A percentile compares a stretch with the other conserved stretches of the same genome.
phyloP scores from a whole-genome alignment of 1,284 basidiomycete genomes.

The Boletus smithii region DNA sequence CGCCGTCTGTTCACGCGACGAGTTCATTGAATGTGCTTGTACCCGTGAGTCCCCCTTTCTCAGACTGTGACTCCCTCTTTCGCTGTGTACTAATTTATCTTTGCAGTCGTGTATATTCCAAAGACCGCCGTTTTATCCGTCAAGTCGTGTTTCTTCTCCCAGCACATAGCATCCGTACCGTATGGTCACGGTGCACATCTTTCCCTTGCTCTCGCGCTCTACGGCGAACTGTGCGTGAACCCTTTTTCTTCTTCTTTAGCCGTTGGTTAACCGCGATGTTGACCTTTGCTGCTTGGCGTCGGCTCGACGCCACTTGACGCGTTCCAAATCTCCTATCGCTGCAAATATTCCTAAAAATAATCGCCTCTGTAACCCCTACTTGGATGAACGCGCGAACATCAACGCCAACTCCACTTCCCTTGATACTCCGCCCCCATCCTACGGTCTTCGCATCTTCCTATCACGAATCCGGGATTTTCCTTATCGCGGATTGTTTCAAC shows the following conservation, averaged over 20 bases:
- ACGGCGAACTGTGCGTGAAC: constrained; percentile 56
- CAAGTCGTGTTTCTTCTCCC: constrained; percentile 49
- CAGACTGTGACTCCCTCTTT: too few relatives aligned
- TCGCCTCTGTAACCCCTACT: constrained; percentile 1
- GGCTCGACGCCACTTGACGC: constrained; percentile 13
- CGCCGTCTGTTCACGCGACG: constrained; percentile 39
- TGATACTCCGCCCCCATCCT: constrained; percentile 15
- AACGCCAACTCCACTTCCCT: constrained; percentile 18
- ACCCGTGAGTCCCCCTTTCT: constrained; percentile 37
- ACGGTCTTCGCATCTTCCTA: constrained; percentile 4
- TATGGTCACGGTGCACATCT: constrained; percentile 59
- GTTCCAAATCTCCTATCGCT: constrained; percentile 10
- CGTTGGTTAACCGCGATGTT: constrained; percentile 7
- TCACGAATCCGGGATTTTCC: constrained; percentile 26
- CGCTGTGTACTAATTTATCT: too few relatives aligned
- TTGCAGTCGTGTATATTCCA: constrained; percentile 63
- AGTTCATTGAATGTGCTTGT: constrained; percentile 36
- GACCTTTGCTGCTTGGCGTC: constrained; percentile 13
- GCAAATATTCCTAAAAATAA: constrained; percentile 21
- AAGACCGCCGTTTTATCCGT: constrained; percentile 62
- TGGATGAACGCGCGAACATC: constrained; percentile 25
- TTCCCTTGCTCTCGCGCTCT: constrained; percentile 58
- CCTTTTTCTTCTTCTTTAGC: not conserved
- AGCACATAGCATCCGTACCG: constrained; percentile 40
- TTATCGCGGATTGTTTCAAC: constrained; percentile 11